Base-by-base conservation (phyloP, 352 stramenopile species). In the Achlya hypogyna region DNA sequence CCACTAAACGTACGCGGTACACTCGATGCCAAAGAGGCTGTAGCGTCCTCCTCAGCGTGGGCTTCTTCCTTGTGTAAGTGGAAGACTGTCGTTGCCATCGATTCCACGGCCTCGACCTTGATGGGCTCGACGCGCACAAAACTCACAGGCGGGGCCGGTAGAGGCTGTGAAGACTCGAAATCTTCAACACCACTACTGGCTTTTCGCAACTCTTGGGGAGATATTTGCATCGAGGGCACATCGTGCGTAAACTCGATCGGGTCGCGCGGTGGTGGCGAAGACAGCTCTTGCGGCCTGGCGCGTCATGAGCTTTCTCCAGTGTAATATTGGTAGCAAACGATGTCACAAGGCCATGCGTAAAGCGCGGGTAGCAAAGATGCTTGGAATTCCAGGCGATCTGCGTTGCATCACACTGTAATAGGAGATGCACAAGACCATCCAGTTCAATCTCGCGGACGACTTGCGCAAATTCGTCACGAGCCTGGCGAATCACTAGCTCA, bases 361-460 rank as follows among this genome's bases (percentile, higher is more conserved):
- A 67, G 23, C 28, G 51, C 42, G 60, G 60, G 10, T 49, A 27
- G 34, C 60, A 67, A 4, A 67, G 38, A 10, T 14, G 34, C n/a
- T 5, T 63, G 29, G 31, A n/a, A 8, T 59, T 59, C 60, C 60
- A 67, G 20, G 35, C 40, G 5, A 67, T 32, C 5, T 20, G n/a
- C 3, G 60, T 67, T 2, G 60, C 28, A 4, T 67, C 60, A 27
- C 27, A 59, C 29, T 58, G 47, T 22, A 67, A 34, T 2, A 67
- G 20, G 28, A 67, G 28, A 22, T 67, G 60, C 18, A 58, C 22
- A 16, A 67, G 59, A 16, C 51, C 42, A 8, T 67, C 60, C n/a
- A n/a, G 14, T 40, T 67, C 60, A 14, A 67, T 9, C n/a, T 56
- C 60, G 8, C 27, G 28, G 3, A 67, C 9, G 43, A 67, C 59